phyloP scores from a whole-genome alignment of 2,329 filamentous ascomycete genomes.

The Colletotrichum gloeosporioides region DNA sequence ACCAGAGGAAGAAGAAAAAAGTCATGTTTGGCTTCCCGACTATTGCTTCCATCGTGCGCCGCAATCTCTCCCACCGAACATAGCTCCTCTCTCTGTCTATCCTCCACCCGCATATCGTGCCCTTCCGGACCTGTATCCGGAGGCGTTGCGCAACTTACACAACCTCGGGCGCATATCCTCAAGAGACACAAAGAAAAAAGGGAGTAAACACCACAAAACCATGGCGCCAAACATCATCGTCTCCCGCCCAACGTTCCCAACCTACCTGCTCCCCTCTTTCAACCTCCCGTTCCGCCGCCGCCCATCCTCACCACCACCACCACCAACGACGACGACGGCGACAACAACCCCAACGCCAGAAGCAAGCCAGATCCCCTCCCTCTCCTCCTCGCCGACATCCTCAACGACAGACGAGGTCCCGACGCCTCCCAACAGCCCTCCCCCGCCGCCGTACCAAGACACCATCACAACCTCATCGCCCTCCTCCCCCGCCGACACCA shows the following conservation, averaged over 20 bases:
- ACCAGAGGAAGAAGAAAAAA: background rate
- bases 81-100: background rate
- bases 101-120: background rate
- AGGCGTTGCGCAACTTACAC: background rate
- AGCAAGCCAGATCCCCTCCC: slow-evolving; percentile 32
- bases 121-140: background rate
- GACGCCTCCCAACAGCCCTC: slow-evolving; percentile 24
- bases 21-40: background rate
- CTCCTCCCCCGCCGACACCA: background rate
- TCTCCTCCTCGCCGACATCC: slow-evolving; percentile 39
- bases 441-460: slow-evolving; percentile 27
- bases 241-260: slow-evolving; percentile 52
- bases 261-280: slow-evolving; percentile 58
- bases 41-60: background rate
- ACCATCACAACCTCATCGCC: background rate
- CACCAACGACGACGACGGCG: background rate
- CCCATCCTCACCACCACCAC: slow-evolving; percentile 31
- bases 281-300: slow-evolving; percentile 52
- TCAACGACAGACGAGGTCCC: slow-evolving; percentile 35
- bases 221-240: slow-evolving; percentile 37
- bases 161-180: background rate
- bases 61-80: background rate
- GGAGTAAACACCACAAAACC: background rate
- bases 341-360: slow-evolving; percentile 23
- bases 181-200: background rate